Percentiles rank a stretch among this genome's conserved stretches.
Conservation (phyloP, 176 grass and related monocot genomes). For the Bonia amplexicaulis region DNA sequence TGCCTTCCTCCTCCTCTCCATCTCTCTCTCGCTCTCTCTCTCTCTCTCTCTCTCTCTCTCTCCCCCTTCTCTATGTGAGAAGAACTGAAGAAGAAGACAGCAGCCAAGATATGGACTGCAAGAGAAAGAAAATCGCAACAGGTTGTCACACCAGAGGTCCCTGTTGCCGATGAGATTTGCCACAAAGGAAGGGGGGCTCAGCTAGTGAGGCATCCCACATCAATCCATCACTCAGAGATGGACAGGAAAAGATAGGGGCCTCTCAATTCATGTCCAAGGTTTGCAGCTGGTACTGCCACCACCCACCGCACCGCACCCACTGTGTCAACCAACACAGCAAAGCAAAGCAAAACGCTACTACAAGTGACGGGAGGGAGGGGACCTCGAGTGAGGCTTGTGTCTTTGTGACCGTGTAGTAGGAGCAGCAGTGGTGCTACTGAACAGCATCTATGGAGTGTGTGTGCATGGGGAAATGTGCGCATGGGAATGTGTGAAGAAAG, state of each 20-base stretch:
- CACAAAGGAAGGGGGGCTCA: background rate
- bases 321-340: constrained; percentile 30
- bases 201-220: constrained; percentile 52
- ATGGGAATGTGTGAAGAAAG: constrained; percentile 67
- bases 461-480: constrained; percentile 44
- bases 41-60: background rate
- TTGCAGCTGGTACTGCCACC: background rate
- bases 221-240: constrained; percentile 33
- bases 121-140: background rate
- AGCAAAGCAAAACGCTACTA: background rate
- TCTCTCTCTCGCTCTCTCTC: background rate
- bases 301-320: background rate
- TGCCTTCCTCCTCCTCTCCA: constrained; percentile 72
- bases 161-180: constrained; percentile 49
- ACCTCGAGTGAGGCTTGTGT: constrained; percentile 19
- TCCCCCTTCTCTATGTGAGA: background rate
- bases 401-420: background rate
- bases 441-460: constrained; percentile 22
- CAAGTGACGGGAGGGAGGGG: background rate
- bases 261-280: constrained; percentile 63
- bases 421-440: background rate
- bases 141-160: constrained; percentile 34
- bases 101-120: constrained; percentile 2
- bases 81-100: background rate
- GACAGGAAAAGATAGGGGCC: constrained; percentile 62